phyloP scores from a whole-genome alignment of 345 rosid genomes.

The Geranium brycei region DNA sequence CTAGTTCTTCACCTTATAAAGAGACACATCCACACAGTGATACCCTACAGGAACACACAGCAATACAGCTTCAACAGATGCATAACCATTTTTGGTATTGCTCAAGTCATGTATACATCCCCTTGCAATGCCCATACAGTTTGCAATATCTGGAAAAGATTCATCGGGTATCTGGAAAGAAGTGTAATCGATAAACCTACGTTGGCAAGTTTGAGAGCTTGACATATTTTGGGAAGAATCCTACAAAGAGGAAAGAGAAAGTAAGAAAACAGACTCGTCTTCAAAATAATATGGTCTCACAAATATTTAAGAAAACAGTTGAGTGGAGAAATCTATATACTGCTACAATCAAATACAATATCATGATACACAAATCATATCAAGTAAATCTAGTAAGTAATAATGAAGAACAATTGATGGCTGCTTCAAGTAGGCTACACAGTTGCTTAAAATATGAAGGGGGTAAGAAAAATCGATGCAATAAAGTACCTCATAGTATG shows the following conservation, averaged over 20 bases:
- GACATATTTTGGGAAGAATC: slow-evolving; percentile 24
- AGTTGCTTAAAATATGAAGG: neutral
- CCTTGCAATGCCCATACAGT: slow-evolving; percentile 49
- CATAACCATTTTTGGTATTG: slow-evolving; percentile 23
- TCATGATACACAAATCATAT: too few species aligned
- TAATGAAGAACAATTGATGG: too few species aligned
- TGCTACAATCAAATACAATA: neutral
- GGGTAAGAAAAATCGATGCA: neutral
- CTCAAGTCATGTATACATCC: slow-evolving; percentile 33
- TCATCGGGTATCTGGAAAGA: slow-evolving; percentile 55
- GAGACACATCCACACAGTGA: slow-evolving; percentile 58
- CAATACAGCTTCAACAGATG: slow-evolving; percentile 49
- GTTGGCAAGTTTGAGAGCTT: slow-evolving; percentile 19
- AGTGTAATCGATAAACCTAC: slow-evolving; percentile 44
- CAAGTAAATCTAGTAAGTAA: too few species aligned
- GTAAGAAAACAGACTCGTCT: slow-evolving; percentile 1
- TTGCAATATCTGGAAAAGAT: slow-evolving; percentile 29
- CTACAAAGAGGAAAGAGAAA: slow-evolving; percentile 19
- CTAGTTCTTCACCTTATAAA: slow-evolving; percentile 56
- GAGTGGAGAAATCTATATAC: neutral
- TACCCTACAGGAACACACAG: slow-evolving; percentile 52
- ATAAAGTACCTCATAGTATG: slow-evolving; percentile 53
- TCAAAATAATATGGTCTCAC: slow-evolving; percentile 19
- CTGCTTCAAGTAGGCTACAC: neutral
- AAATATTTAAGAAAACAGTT: neutral